Base-by-base conservation (phyloP, 192 early-diverging fungal species). In the Entomortierella chlamydospora region DNA sequence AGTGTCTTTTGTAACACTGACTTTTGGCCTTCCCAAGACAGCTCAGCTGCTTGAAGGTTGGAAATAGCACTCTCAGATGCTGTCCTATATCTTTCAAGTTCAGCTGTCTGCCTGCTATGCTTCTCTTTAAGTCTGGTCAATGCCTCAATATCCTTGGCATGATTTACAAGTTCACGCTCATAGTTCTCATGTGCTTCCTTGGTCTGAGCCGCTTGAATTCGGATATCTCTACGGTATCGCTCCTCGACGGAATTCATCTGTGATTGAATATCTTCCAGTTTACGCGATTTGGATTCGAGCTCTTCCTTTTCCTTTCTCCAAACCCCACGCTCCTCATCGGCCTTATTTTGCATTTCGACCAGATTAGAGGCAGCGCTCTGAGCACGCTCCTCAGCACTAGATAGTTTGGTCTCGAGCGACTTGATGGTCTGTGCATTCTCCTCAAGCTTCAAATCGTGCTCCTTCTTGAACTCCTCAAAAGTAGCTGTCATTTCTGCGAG, bases 381-480 rank as follows among this genome's bases (percentile, higher is more conserved):
- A 4, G 87, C 74, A 34, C 72, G 68, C 41, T 72, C 55, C 22
- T 76, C 76, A 0, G 78, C 65, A 6, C 54, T 62, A 11, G 64
- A 63, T 30, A 84, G 56, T 33, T 57, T 62, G 18, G 41, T 18
- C 57, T 84, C 87, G 2, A 86, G 77, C 30, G 67, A 60, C 12
- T 58, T 64, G 42, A 81, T 68, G 6, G 65, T 65, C 17, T 80
- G 47, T 20, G 49, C 22, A 34, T 74, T 83, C 55, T 82, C 74
- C 11, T 57, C 69, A 23, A 71, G 41, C 30, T 74, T 59, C 12
- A 61, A 43, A 25, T 88, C 87, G 47, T 84, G 88, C 55, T 86
- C 84, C 23, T 72, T 79, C 69, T 89, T 89, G 73, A 89, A 93
- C 49, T 82, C 73, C 66, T 95, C 94, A 73, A 91, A 94, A 0